Evolutionary conservation across 164 flowering plant genomes (phyloP).

Genomic region (Stephania yunnanensis): DNA sequence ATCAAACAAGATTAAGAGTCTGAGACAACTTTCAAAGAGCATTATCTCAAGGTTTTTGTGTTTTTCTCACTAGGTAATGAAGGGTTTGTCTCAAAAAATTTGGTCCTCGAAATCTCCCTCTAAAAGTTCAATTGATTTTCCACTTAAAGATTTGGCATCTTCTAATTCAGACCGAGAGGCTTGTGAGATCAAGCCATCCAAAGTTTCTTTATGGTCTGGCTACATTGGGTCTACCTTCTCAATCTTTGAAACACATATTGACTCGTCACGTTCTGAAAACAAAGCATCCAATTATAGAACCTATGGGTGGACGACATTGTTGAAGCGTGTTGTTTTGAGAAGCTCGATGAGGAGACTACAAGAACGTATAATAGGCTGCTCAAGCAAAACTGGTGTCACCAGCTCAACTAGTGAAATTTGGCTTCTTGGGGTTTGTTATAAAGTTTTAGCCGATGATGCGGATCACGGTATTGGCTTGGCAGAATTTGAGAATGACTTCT

Average conservation of each 20-base stretch:
- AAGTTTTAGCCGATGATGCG: constrained; percentile 29
- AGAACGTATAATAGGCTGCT: constrained; percentile 61
- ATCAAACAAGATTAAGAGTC: too few relatives aligned
- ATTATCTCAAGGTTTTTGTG: not conserved
- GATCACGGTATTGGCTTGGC: constrained; percentile 33
- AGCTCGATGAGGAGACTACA: constrained; percentile 83
- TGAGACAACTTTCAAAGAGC: too few relatives aligned
- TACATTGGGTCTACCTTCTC: constrained; percentile 49
- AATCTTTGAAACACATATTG: constrained; percentile 36
- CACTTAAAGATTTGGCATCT: constrained; percentile 19
- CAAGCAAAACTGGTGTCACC: constrained; percentile 41
- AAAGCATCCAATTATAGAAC: constrained; percentile 23
- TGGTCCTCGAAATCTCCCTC: constrained; percentile 28
- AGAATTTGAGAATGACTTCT: constrained; percentile 70
- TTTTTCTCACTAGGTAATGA: constrained; percentile 47
- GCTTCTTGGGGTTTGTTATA: constrained; percentile 81
- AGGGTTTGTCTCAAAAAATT: constrained; percentile 40
- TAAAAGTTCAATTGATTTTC: constrained; percentile 25
- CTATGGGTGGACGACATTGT: constrained; percentile 59
- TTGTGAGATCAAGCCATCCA: constrained; percentile 27
- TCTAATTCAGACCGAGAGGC: constrained; percentile 24
- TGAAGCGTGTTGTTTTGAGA: constrained; percentile 47
- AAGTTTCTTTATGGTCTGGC: constrained; percentile 47
- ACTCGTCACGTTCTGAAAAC: constrained; percentile 27
- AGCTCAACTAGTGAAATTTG: constrained; percentile 72